Percentiles rank a stretch among this genome's conserved stretches.
phyloP scores from a whole-genome alignment of 225 moss, liverwort and hornwort genomes.

The Asterella californica region DNA sequence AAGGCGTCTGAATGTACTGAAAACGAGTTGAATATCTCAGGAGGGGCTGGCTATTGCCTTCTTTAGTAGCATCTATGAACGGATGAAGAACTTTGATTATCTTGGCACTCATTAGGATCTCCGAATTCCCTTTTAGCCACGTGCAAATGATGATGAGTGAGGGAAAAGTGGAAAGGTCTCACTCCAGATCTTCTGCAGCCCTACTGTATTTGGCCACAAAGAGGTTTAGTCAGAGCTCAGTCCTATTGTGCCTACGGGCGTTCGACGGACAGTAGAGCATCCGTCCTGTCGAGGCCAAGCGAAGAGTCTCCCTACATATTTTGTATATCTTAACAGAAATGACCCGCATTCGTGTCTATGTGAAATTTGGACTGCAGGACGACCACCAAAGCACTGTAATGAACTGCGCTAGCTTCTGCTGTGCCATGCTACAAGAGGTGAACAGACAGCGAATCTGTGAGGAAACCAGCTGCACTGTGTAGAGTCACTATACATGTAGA shows the following conservation, averaged over 20 bases:
- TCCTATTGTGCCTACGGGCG: neutral
- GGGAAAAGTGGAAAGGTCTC: neutral
- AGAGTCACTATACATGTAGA: neutral
- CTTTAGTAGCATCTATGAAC: neutral
- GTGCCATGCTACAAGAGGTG: neutral
- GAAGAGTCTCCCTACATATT: neutral
- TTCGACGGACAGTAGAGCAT: neutral
- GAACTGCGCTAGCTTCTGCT: neutral
- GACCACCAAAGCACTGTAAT: too few relatives aligned
- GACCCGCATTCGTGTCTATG: neutral
- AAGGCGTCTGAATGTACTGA: neutral
- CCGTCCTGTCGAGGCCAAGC: neutral
- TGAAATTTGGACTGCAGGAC: neutral
- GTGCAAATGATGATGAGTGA: neutral
- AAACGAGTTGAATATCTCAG: neutral
- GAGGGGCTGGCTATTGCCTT: neutral
- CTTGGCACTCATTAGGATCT: neutral
- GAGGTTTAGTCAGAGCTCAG: neutral
- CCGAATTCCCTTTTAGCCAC: neutral
- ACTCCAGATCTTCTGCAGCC: neutral
- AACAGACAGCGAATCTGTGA: neutral
- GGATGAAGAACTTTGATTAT: neutral
- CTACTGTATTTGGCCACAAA: neutral
- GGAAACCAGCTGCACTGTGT: neutral
- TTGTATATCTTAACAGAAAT: too few relatives aligned